Conservation (phyloP, 352 stramenopile species). For the Globisporangium nodosum region DNA sequence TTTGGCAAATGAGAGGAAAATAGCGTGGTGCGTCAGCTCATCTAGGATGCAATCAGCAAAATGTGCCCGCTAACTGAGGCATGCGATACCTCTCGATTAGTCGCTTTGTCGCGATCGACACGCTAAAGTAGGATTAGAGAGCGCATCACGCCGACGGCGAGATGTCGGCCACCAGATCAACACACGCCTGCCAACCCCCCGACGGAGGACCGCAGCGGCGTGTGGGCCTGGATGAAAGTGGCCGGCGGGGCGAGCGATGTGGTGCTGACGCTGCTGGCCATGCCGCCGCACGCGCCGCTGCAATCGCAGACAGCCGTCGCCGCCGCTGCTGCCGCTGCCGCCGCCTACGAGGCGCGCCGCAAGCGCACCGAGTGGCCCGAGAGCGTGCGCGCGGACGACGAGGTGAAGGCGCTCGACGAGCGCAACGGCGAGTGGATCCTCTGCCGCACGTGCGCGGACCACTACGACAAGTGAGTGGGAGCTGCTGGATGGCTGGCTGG, state of each 20-base stretch:
- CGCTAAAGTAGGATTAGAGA: no score
- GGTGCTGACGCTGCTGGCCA: constrained; percentile 16
- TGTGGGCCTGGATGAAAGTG: constrained; percentile 17
- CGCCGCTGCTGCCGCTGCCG: neutral
- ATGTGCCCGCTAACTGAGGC: no score
- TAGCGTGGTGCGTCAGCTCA: no score
- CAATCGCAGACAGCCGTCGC: neutral
- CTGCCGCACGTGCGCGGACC: constrained; percentile 48
- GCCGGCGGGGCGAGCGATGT: constrained; percentile 13
- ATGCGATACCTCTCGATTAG: no score
- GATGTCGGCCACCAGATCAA: constrained; percentile 3
- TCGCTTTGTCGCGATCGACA: no score
- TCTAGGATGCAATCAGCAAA: no score
- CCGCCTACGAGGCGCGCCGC: constrained; percentile 36
- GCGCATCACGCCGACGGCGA: no score
- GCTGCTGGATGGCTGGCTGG: neutral
- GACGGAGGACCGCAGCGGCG: constrained; percentile 10
- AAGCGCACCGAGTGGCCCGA: constrained; percentile 50
- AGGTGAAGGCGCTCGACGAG: constrained; percentile 52
- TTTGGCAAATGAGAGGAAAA: no score
- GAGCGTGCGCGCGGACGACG: constrained; percentile 38
- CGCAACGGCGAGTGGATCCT: constrained; percentile 62
- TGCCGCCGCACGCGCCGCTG: constrained; percentile 6
- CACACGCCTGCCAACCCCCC: constrained; percentile 9
- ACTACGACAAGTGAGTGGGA: constrained; percentile 31